phyloP scores from a whole-genome alignment of 2,329 filamentous ascomycete genomes.

The Phyllosticta paracitricarpa region DNA sequence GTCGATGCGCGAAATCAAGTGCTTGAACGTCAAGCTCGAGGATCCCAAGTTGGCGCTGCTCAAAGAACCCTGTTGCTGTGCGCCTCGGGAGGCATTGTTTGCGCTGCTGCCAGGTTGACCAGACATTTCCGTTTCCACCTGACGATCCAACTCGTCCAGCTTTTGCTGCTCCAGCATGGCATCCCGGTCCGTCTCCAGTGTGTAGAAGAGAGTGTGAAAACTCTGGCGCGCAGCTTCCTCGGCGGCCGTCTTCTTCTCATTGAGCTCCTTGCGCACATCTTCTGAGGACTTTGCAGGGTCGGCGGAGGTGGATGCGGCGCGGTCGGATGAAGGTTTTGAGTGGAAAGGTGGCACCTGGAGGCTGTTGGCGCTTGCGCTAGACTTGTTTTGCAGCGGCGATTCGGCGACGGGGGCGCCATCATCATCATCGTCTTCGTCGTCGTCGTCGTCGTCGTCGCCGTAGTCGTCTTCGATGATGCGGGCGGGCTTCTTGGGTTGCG shows the following conservation, averaged over 20 bases:
- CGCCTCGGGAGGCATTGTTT: conserved; percentile 38
- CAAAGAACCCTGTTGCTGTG: conserved; percentile 71
- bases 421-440: conserved; percentile 31
- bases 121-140: conserved; percentile 92
- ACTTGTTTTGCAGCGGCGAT: conserved; percentile 42
- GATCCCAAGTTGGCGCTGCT: conserved; percentile 92
- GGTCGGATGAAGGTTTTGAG: conserved; percentile 49
- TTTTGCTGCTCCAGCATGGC: conserved; percentile 98
- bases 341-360: conserved; percentile 58
- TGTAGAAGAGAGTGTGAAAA: conserved; percentile 92
- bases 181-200: conserved; percentile 85
- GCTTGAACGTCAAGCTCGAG: conserved; percentile 90
- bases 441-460: conserved; percentile 67
- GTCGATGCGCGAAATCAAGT: conserved; percentile 92
- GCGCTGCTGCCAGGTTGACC: conserved; percentile 44
- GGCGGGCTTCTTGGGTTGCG: conserved; percentile 61
- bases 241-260: conserved; percentile 82
- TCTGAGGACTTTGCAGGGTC: conserved; percentile 62
- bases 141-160: conserved; percentile 90
- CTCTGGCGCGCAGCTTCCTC: conserved; percentile 82
- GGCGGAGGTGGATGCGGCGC: conserved; percentile 43
- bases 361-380: conserved; percentile 43
- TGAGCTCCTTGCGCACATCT: conserved; percentile 84
- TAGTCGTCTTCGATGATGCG: conserved; percentile 77
- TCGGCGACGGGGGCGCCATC: conserved; percentile 22